phyloP scores from a whole-genome alignment of 139 green algal species.

The Pleodorina starrii region DNA sequence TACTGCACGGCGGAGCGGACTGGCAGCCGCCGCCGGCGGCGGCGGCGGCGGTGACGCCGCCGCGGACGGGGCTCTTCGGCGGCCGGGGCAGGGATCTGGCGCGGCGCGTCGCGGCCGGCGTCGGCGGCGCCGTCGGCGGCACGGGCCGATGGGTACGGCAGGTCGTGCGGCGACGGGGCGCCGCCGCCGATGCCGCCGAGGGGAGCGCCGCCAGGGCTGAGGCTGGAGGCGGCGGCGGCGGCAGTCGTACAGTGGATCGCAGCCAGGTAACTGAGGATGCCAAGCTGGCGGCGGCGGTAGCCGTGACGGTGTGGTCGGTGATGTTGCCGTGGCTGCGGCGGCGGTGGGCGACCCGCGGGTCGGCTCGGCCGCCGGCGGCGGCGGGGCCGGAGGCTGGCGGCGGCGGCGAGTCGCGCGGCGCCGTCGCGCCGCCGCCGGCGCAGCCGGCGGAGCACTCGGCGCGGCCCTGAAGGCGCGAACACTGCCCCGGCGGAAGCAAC shows the following conservation, averaged over 20 bases:
- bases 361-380: background rate
- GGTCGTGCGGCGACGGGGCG: background rate
- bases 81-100: background rate
- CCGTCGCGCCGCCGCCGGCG: background rate
- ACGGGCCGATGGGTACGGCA: background rate
- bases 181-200: background rate
- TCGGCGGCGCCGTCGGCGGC: background rate
- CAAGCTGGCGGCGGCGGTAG: constrained; percentile 3
- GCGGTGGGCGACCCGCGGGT: background rate
- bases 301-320: background rate
- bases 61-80: background rate
- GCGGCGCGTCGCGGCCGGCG: background rate
- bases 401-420: background rate
- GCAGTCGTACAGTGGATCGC: background rate
- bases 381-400: background rate
- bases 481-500: no score
- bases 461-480: no score
- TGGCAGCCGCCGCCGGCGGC: background rate
- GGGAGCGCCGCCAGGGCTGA: background rate
- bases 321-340: background rate
- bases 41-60: background rate
- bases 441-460: background rate
- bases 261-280: background rate
- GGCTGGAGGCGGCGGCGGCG: background rate
- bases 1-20: background rate